Conservation (phyloP, 345 rosid species). For the Eucalyptus polybractea region DNA sequence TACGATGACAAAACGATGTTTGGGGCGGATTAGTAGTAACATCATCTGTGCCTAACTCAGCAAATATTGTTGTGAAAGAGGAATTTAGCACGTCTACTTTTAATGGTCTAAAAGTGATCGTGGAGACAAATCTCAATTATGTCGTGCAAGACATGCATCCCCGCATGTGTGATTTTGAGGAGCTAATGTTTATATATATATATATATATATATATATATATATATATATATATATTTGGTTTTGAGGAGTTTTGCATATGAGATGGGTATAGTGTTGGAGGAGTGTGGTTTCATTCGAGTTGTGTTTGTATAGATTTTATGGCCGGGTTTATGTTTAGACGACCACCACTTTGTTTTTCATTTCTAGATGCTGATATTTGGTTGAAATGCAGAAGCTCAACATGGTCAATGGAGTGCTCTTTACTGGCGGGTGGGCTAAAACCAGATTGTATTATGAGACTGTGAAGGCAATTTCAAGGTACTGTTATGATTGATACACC, state of each 20-base stretch:
- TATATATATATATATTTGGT: too few species aligned
- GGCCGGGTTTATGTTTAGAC: too few species aligned
- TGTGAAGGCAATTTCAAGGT: conserved; percentile 48
- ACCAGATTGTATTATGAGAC: conserved; percentile 50
- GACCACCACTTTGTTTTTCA: background rate
- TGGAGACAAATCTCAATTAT: background rate
- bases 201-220: too few species aligned
- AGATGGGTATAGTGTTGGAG: background rate
- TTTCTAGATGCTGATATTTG: background rate
- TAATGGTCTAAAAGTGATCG: background rate
- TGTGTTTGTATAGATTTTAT: background rate
- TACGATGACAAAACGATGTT: too few species aligned
- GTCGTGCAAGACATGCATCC: background rate
- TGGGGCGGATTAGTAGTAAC: too few species aligned
- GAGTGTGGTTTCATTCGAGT: background rate
- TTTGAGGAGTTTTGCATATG: background rate
- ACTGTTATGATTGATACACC: background rate
- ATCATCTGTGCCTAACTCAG: background rate
- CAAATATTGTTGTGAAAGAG: background rate
- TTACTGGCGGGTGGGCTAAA: conserved; percentile 94
- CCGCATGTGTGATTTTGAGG: background rate
- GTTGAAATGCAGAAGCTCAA: conserved; percentile 11
- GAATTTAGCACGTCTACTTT: background rate
- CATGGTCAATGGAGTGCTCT: conserved; percentile 72
- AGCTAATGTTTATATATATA: background rate